phyloP scores from a whole-genome alignment of 495 filamentous ascomycete genomes.

The Podospora fimiseda region DNA sequence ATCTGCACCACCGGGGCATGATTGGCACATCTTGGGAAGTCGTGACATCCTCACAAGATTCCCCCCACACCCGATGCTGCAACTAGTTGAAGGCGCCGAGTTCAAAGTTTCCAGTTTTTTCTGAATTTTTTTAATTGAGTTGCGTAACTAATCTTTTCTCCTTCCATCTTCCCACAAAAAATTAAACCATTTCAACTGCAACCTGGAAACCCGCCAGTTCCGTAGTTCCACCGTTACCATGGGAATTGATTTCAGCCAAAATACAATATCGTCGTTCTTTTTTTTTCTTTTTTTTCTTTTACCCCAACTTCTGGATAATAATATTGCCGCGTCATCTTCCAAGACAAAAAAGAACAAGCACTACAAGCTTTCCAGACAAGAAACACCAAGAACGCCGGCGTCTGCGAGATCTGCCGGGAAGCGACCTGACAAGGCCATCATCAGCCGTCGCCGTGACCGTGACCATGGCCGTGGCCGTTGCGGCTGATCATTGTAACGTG shows the following conservation, averaged over 20 bases:
- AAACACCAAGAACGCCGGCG: slow-evolving; percentile 16
- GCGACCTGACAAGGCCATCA: slow-evolving; percentile 16
- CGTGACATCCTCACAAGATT: too few relatives aligned
- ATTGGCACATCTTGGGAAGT: too few relatives aligned
- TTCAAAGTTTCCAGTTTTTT: too few relatives aligned
- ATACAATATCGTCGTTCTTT: slow-evolving; percentile 18
- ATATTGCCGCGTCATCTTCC: slow-evolving; percentile 22
- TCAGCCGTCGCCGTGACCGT: neutral
- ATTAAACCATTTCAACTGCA: neutral
- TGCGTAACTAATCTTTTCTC: too few relatives aligned
- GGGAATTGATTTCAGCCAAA: slow-evolving; percentile 25
- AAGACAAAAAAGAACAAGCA: slow-evolving; percentile 19
- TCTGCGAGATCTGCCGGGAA: slow-evolving; percentile 29
- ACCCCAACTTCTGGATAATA: slow-evolving; percentile 21
- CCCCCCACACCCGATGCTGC: too few relatives aligned
- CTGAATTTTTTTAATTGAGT: too few relatives aligned
- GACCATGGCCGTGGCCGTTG: neutral
- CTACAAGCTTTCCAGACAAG: slow-evolving; percentile 8
- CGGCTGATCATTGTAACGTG: slow-evolving; percentile 18
- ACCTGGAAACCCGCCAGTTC: slow-evolving; percentile 5
- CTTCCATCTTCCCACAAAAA: too few relatives aligned
- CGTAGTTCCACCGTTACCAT: slow-evolving; percentile 19
- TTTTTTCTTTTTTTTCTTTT: neutral
- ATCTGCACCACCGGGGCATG: too few relatives aligned
- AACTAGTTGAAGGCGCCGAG: too few relatives aligned